Conservation (phyloP, 768 basidiomycete species). For the Termitomyces sp. region DNA sequence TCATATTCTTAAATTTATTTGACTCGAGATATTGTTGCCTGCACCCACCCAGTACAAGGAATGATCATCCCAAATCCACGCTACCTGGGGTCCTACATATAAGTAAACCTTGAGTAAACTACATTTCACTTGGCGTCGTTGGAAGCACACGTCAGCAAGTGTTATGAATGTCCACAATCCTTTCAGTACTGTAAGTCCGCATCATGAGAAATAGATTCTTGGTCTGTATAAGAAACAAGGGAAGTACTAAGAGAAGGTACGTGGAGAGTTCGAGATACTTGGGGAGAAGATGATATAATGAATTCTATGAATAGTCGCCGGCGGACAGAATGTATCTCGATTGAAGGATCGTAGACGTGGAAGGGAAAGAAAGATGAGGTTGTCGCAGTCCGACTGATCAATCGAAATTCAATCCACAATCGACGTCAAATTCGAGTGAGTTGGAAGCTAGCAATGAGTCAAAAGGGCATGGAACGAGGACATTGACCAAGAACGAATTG, state of each 20-base stretch:
- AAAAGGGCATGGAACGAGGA: constrained; percentile 8
- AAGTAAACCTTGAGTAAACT: constrained; percentile 2
- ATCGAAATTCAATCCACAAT: neutral
- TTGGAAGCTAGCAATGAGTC: neutral
- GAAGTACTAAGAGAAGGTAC: neutral
- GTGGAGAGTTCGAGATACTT: neutral
- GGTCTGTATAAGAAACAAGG: neutral
- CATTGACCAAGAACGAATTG: constrained; percentile 6
- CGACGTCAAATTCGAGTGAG: neutral
- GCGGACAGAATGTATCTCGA: neutral
- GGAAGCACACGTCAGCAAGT: neutral
- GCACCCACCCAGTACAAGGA: too few species aligned
- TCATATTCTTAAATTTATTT: too few species aligned
- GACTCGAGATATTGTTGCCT: too few species aligned
- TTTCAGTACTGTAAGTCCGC: too few species aligned
- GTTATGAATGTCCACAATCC: too few species aligned
- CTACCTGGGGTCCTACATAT: too few species aligned
- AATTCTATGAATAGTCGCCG: neutral
- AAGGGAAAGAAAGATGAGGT: neutral
- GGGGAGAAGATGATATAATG: neutral
- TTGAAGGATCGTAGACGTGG: neutral
- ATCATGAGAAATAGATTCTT: neutral
- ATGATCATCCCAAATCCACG: too few species aligned
- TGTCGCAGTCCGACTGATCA: neutral
- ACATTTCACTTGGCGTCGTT: neutral